Evolutionary conservation across 2,329 filamentous ascomycete genomes (phyloP), one percentile per base, ranked within the genome.

Genomic region (Aulographum hederae): DNA sequence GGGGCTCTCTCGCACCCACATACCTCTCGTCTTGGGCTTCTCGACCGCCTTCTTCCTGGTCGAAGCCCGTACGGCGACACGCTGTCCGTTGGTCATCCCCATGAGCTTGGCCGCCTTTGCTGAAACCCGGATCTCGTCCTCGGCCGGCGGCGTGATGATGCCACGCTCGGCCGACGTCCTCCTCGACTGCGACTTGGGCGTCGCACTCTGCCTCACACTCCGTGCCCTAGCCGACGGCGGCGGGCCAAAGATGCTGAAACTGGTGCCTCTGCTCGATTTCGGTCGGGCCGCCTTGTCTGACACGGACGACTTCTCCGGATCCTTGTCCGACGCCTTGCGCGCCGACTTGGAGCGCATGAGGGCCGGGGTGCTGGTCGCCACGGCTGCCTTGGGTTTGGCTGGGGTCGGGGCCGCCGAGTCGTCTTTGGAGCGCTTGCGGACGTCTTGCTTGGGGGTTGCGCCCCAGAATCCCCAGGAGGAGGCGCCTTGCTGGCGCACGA

Each of bases 101-200:
- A 38, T 37, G 2, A 38, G 15, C 26, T 38, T 38, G 4, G 35
- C 36, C 15, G 36, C 36, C 30, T 38, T 38, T 8, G 29, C 16
- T 15, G 35, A 20, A 27, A 33, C 5, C 15, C 25, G 20, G 4
- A n/a, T 20, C 18, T 18, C n/a, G 8, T 38, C 36, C 20, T 38
- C 28, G 14, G 29, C 10, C 14, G 29, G 29, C 14, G 29, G 14
- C 11, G 29, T 21, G 8, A 20, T 6, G 8, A 18, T 21, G 17
- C 14, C 18, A 18, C 11, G 29, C 8, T 18, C 29, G 11, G 14
- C 18, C 11, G 29, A 31, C 8, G 14, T 8, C 8, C 29, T 6
- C 19, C 29, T 10, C 10, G 14, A 21, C 29, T 23, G 6, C 6
- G 17, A 6, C 29, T 28, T 28, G n/a, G n/a, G n/a, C n/a, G n/a